These are phyloP conservation scores for Jackrogersella multiformis DNA, from an alignment of 495 filamentous ascomycete species.

Conservation along the genomic window DNA sequence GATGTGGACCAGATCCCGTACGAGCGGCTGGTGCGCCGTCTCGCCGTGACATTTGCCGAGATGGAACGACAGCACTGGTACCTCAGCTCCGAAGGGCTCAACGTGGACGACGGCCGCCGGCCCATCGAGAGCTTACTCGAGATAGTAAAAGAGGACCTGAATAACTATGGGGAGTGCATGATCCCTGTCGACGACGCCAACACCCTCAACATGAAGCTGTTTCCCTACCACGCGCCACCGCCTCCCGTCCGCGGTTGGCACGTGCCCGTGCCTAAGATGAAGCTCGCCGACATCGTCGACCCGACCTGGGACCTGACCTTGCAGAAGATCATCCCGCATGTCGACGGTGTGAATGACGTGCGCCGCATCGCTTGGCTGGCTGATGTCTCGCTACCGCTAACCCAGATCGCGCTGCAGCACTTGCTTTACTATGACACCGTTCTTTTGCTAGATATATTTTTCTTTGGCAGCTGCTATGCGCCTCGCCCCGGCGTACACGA, in stretches of 20 bases:
- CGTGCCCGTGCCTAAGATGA: slow-evolving; percentile 88
- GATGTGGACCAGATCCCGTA: slow-evolving; percentile 72
- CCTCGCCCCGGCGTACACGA: slow-evolving; percentile 76
- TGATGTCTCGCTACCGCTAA: slow-evolving; percentile 84
- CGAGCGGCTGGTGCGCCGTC: slow-evolving; percentile 82
- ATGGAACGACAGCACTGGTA: slow-evolving; percentile 89
- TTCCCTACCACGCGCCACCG: slow-evolving; percentile 81
- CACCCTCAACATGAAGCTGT: slow-evolving; percentile 95
- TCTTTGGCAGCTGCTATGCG: slow-evolving; percentile 90
- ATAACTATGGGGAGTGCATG: slow-evolving; percentile 98
- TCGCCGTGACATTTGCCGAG: slow-evolving; percentile 84
- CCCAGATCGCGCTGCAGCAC: slow-evolving; percentile 84
- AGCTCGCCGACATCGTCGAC: slow-evolving; percentile 74
- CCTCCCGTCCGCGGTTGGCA: slow-evolving; percentile 83
- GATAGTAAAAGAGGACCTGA: slow-evolving; percentile 92
- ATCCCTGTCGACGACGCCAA: slow-evolving; percentile 94
- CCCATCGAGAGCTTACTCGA: slow-evolving; percentile 85
- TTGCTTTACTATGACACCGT: slow-evolving; percentile 90
- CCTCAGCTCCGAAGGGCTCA: slow-evolving; percentile 69
- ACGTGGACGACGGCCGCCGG: slow-evolving; percentile 59
- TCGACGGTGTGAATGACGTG: slow-evolving; percentile 90
- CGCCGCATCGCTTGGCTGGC: slow-evolving; percentile 82
- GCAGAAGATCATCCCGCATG: slow-evolving; percentile 79
- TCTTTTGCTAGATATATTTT: slow-evolving; percentile 89
- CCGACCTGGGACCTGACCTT: slow-evolving; percentile 93